Percentiles rank a stretch among this genome's conserved stretches.
Evolutionary conservation across 2,329 filamentous ascomycete genomes (phyloP).

Genomic region (Macrophomina tecta): DNA sequence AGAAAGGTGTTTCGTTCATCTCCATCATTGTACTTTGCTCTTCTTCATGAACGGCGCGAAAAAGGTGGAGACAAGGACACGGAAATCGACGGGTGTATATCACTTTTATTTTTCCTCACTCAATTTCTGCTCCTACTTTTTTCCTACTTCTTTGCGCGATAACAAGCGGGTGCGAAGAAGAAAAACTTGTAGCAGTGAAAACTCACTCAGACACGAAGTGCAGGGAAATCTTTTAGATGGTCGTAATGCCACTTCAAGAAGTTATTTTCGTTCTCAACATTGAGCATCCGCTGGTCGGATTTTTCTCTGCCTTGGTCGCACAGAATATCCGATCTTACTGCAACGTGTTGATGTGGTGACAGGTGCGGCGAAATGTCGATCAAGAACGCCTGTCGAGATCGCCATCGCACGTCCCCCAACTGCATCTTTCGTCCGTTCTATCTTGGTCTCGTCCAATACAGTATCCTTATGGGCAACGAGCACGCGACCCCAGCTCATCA

Average conservation of each 20-base stretch:
- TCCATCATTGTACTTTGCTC: background rate
- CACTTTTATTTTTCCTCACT: background rate
- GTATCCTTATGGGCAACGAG: background rate
- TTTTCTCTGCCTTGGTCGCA: background rate
- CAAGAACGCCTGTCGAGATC: constrained; percentile 4
- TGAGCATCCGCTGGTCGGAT: background rate
- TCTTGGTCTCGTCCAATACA: background rate
- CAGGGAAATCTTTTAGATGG: background rate
- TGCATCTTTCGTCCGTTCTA: background rate
- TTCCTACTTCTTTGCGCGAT: background rate
- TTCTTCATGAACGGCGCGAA: constrained; percentile 1
- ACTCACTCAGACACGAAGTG: background rate
- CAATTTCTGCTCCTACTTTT: background rate
- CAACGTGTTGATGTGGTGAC: background rate
- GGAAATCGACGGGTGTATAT: background rate
- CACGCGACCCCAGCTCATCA: constrained; percentile 11
- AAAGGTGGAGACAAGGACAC: background rate
- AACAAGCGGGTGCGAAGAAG: background rate
- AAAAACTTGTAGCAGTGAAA: background rate
- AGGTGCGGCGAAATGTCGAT: background rate
- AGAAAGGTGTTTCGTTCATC: background rate
- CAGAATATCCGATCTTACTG: background rate
- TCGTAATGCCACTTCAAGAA: background rate
- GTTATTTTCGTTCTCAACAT: background rate
- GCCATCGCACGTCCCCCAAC: background rate